Evolutionary conservation across 176 grass and related monocot species (phyloP), one percentile per base, ranked within the genome.

Genomic region (Lolium perenne): DNA sequence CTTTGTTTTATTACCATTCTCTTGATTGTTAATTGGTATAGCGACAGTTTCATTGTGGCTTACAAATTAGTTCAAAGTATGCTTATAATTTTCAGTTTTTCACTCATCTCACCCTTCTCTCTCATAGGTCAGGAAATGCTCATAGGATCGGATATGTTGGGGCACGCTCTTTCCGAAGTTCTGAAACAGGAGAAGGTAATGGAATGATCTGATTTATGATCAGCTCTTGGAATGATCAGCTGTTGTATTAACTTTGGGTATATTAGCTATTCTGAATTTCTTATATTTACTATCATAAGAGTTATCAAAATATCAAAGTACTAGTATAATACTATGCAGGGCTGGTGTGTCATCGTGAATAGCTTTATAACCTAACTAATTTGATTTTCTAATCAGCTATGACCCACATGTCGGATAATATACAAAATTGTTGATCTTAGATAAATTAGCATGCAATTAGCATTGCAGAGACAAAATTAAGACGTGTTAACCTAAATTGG

Each of bases 141-240:
- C 86, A 92, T 92, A 84, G 85, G 78, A 88, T 98, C 84, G 97
- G 97, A 69, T 98, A 98, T 91, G 79, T 79, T 92, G 87, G 85
- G 68, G 55, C 46, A 29, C 38, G 85, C 59, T 20, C 58, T 80
- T 90, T 61, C 70, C 91, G 84, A 82, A 60, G 45, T 25, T 47
- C 49, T 70, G 86, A 88, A 50, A 35, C 62, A 86, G 94, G 79
- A 23, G 63, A 50, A 89, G 93, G 93, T 95, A 85, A 79, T 45
- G 57, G 43, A 84, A 64, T 60, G 35, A 23, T 50, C 26, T 2
- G 6, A 59, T 10, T 71, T 82, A 69, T 22, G 7, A 68, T 51
- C 3, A 10, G 67, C 14, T 35, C 2, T 35, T 35, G 32, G 32
- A 35, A 35, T 35, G 32, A 35, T 35, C 32, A 35, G 32, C 32